Evolutionary conservation across 2,329 filamentous ascomycete species (phyloP), one percentile per base, ranked within the genome.

Genomic region (Aspergillus fructus): DNA sequence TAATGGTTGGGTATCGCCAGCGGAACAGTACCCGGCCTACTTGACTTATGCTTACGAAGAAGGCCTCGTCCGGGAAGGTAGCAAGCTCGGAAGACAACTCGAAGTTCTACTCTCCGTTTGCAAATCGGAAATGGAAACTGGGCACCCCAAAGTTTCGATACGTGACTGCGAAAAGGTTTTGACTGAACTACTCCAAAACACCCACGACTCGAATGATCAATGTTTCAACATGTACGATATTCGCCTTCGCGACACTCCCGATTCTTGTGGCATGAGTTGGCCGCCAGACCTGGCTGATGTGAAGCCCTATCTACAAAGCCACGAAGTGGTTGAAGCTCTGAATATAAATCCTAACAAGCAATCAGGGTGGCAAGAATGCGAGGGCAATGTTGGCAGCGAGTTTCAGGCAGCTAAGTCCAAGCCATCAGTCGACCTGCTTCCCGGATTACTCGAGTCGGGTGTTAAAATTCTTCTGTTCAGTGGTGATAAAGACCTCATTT

Each of bases 171-270:
- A 99, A 72, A 70, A 75, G 4, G 87, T 99, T 49, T 81, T 99
- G 64, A 82, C 87, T 55, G 79, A 86, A 9, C 85, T 97, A 50
- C 82, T 97, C 4, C 77, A 81, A 30, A 73, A 86, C 48, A 93
- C 90, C 2, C 77, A 80, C 58, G 81, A 83, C 52, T 61, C 63
- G 12, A 78, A 78, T 37, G 79, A 78, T 13, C 79, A 85, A 68
- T 99, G 96, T 74, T 74, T 87, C 72, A 99, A 99, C 78, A 97
- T 97, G 91, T 99, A 99, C 74, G 94, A 99, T 73, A 84, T 97
- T 53, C 90, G 93, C 47, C 82, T 97, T 47, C 87, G 81, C 62
- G 94, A 99, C 74, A 79, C 78, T 6, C 91, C 85, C 73, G 89
- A 90, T 4, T 89, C 88, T 61, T 99, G 94, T 73, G 94, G 94